phyloP scores from a whole-genome alignment of 345 rosid genomes.

The Lagerstroemia speciosa region DNA sequence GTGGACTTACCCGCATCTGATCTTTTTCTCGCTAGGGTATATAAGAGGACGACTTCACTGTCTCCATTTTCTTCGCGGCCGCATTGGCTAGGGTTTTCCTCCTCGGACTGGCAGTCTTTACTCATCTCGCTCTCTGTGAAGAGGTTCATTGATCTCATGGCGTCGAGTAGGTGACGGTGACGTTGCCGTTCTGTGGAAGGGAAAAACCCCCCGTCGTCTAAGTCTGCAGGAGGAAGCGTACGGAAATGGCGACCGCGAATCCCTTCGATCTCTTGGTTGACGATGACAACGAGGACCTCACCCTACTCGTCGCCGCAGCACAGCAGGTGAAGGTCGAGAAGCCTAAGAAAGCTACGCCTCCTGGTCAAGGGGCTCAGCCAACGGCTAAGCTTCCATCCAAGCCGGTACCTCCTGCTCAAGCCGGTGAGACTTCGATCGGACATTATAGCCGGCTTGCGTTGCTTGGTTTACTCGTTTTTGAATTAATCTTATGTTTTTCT shows the following conservation, averaged over 20 bases:
- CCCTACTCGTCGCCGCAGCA: constrained; percentile 39
- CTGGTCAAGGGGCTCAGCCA: constrained; percentile 26
- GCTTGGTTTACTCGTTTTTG: not conserved
- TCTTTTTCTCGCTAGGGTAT: not conserved
- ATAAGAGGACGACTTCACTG: not conserved
- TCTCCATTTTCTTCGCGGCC: not conserved
- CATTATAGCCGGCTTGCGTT: not conserved
- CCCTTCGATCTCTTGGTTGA: constrained; percentile 82
- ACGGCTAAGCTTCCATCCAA: constrained; percentile 61
- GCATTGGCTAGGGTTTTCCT: not conserved
- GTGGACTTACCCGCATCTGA: not conserved
- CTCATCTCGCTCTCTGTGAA: not conserved
- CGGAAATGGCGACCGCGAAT: constrained; percentile 76
- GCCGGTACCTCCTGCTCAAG: constrained; percentile 73
- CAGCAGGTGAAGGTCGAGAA: constrained; percentile 18
- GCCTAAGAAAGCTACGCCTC: constrained; percentile 10
- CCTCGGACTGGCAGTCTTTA: not conserved
- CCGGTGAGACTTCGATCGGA: constrained; percentile 37
- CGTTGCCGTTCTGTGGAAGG: not conserved
- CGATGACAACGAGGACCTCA: constrained; percentile 78
- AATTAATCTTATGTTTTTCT: no score
- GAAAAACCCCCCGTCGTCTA: not conserved
- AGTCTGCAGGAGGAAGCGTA: not conserved
- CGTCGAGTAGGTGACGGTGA: not conserved
- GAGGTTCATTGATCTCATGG: not conserved